Evolutionary conservation across 306 rosid genomes (phyloP), one percentile per base, ranked within the genome.

Genomic region (Psophocarpus tetragonolobus): DNA sequence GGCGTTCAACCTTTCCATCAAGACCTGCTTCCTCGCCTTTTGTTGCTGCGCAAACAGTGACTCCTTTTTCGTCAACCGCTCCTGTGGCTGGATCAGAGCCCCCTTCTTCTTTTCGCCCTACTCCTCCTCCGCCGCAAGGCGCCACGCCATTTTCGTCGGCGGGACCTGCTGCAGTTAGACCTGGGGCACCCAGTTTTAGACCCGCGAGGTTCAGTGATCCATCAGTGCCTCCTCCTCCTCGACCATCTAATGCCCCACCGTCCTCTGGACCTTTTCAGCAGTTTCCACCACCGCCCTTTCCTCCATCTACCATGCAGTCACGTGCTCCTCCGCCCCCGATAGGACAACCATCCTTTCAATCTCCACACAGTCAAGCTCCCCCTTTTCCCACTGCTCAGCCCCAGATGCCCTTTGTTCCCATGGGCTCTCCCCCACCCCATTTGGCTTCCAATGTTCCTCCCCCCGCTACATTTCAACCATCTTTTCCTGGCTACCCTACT

Each of bases 161-260:
- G 36, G 86, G 86, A 15, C 83, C 88, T 57, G 66, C 83, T 13
- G 79, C 66, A 27, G 66, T 79, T 81, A 81, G 90, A 83, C 82
- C 92, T 35, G 90, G 86, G 62, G 63, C 79, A 27, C 77, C 93
- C 29, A 73, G 87, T 64, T 92, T 91, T 84, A 86, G 93, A 78
- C 90, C 92, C 81, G 71, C 81, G 42, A 86, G 97, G 81, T 92
- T 86, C 73, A 87, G 76, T 78, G 97, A 92, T 82, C 99, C 97
- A 11, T 92, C 97, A 6, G 81, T 90, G 71, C 92, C 99, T 66
- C 85, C 96, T 48, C 66, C 87, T 33, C 93, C 88, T 14, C 88
- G 87, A 51, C 10, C 86, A 50, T 73, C 93, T 20, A 88, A 77
- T 83, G 75, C 61, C 44, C 90, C 90, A 0, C 87, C 91, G 2